A percentile compares a stretch with the other conserved stretches of the same genome.
phyloP scores from a whole-genome alignment of 352 stramenopile genomes.

The Globisporangium irregulare region DNA sequence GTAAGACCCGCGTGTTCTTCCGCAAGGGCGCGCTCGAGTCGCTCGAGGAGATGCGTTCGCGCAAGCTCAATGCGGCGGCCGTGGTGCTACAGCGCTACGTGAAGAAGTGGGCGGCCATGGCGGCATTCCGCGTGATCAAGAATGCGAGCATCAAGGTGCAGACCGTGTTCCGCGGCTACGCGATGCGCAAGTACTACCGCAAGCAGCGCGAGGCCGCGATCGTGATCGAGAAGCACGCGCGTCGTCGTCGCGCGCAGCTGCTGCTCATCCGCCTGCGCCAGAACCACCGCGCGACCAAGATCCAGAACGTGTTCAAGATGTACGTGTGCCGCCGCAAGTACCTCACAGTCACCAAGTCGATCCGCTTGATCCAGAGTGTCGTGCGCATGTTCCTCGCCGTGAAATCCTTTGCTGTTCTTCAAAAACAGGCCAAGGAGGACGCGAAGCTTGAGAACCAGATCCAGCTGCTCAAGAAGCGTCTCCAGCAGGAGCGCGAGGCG shows the following conservation, averaged over 20 bases:
- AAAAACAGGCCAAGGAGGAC: slow-evolving; percentile 90
- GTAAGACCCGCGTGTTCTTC: slow-evolving; percentile 94
- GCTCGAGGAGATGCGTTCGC: slow-evolving; percentile 85
- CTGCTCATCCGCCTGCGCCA: slow-evolving; percentile 58
- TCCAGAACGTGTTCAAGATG: slow-evolving; percentile 87
- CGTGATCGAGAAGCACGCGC: slow-evolving; percentile 62
- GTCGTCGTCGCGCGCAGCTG: slow-evolving; percentile 57
- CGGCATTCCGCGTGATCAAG: slow-evolving; percentile 57
- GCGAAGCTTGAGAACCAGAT: slow-evolving; percentile 97
- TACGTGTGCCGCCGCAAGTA: slow-evolving; percentile 63
- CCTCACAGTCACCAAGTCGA: slow-evolving; percentile 60
- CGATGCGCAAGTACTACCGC: slow-evolving; percentile 47
- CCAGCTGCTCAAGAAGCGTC: slow-evolving; percentile 86
- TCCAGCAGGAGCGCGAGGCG: slow-evolving; percentile 89
- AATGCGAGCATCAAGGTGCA: slow-evolving; percentile 56
- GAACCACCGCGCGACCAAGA: slow-evolving; percentile 70
- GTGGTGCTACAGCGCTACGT: slow-evolving; percentile 80
- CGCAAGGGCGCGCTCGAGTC: slow-evolving; percentile 88
- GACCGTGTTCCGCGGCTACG: slow-evolving; percentile 49
- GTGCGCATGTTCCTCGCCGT: slow-evolving; percentile 81
- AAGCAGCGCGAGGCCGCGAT: slow-evolving; percentile 59
- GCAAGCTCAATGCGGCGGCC: slow-evolving; percentile 74
- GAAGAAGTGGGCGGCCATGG: slow-evolving; percentile 78
- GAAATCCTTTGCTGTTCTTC: slow-evolving; percentile 66
- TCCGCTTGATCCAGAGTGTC: slow-evolving; percentile 75